Evolutionary conservation across 306 rosid genomes (phyloP).

Genomic region (Trichosanthes cucumerina): DNA sequence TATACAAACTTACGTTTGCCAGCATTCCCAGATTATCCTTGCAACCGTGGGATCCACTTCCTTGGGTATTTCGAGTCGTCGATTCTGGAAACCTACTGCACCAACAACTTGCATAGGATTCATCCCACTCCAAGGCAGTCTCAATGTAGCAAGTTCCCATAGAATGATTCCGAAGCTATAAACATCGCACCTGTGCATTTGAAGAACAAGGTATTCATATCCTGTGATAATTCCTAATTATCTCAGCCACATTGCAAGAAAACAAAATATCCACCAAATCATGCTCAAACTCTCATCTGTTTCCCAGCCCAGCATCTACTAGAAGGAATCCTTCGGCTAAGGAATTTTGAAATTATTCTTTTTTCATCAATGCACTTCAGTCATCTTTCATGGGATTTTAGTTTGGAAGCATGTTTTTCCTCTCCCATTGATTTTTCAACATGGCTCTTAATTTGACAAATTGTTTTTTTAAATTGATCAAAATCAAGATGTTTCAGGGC

Average conservation of each 20-base stretch:
- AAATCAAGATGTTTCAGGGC: background rate
- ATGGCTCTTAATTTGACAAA: background rate
- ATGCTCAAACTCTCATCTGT: background rate
- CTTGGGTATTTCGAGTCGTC: slow-evolving; percentile 87
- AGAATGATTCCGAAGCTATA: slow-evolving; percentile 97
- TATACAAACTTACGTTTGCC: slow-evolving; percentile 75
- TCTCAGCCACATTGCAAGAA: background rate
- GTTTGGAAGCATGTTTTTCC: background rate
- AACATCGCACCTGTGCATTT: slow-evolving; percentile 76
- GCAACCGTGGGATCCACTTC: slow-evolving; percentile 88
- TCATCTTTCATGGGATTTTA: background rate
- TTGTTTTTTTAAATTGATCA: background rate
- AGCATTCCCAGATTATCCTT: slow-evolving; percentile 86
- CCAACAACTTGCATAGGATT: slow-evolving; percentile 99
- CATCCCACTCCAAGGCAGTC: slow-evolving; percentile 96
- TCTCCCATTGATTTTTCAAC: background rate
- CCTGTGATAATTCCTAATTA: background rate
- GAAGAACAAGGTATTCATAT: background rate
- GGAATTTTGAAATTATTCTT: background rate
- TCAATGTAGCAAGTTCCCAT: slow-evolving; percentile 96
- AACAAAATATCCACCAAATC: background rate
- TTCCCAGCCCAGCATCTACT: background rate
- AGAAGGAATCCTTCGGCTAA: background rate
- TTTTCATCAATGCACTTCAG: background rate
- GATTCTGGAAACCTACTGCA: slow-evolving; percentile 96